Evolutionary conservation across 805 yeast genomes (phyloP), one percentile per base, ranked within the genome.

Genomic region (Kodamaea jinghongensis): DNA sequence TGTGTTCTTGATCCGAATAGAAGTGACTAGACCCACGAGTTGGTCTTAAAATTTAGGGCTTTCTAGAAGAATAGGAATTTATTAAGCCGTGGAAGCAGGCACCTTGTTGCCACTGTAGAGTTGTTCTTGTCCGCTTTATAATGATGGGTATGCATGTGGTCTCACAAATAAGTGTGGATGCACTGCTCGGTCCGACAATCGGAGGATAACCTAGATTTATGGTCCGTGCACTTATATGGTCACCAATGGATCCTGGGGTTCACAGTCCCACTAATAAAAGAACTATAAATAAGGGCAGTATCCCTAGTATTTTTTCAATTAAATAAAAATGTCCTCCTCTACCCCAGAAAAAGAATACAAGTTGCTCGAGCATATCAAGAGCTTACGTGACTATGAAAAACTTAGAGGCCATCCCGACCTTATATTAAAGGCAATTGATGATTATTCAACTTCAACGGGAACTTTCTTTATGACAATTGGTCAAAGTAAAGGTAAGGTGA

Each of bases 391-490:
- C 25, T 39, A 54, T n/a, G 58, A 55, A 2, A 16, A 39, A 2
- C 34, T 61, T 12, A 47, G 51, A 36, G 64, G 64, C 4, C 42
- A 58, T n/a, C 71, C 73, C 1, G 52, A 51, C 16, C 50, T 51
- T 28, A 61, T 68, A 1, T 49, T 66, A 14, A 47, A 52, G 12
- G 45, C 48, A n/a, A 63, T 63, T 35, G 68, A 64, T 23, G 59
- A 56, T 2, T 57, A 48, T 30, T 41, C 51, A 11, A 38, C 31
- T 13, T 36, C 35, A 4, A 32, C 29, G 5, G 52, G 49, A 3
- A 16, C 16, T 6, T 34, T 28, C 10, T 50, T 61, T 35, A 65
- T 65, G 70, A 58, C 45, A 17, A 50, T 64, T n/a, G 72, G 67
- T 4, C 50, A 45, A 6, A 16, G 38, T 26, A 68, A 62, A 34